phyloP scores from a whole-genome alignment of 495 filamentous ascomycete genomes.

The Friedmanniomyces endolithicus region DNA sequence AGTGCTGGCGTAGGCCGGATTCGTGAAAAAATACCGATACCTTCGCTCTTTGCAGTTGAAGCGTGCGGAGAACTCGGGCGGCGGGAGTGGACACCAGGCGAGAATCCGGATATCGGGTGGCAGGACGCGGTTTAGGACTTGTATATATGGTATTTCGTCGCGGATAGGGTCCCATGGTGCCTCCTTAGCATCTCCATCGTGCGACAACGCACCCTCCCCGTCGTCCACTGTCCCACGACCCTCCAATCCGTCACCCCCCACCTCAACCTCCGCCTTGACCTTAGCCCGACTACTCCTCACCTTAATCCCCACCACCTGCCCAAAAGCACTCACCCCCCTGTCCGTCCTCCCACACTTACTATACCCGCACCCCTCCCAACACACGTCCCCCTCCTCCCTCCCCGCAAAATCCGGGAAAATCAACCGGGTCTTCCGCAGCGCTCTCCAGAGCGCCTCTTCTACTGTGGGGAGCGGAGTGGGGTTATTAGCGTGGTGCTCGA shows the following conservation, averaged over 20 bases:
- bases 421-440: slow-evolving; percentile 62
- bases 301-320: slow-evolving; percentile 75
- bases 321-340: slow-evolving; percentile 87
- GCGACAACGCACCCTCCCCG: not conserved
- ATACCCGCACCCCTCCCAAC: slow-evolving; percentile 75
- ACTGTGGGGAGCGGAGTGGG: slow-evolving; percentile 61
- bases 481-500: slow-evolving; percentile 63
- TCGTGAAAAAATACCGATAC: slow-evolving; percentile 95
- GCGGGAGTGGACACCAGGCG: slow-evolving; percentile 81
- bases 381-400: slow-evolving; percentile 33
- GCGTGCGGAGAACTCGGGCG: slow-evolving; percentile 72
- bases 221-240: not conserved
- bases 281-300: slow-evolving; percentile 64
- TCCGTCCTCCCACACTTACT: slow-evolving; percentile 92
- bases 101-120: slow-evolving; percentile 80
- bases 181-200: slow-evolving; percentile 17
- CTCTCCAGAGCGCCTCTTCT: slow-evolving; percentile 87
- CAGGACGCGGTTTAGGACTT: slow-evolving; percentile 71
- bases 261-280: slow-evolving; percentile 13
- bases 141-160: slow-evolving; percentile 74
- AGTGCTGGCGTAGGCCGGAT: slow-evolving; percentile 64
- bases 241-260: slow-evolving; percentile 18
- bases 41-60: slow-evolving; percentile 81
- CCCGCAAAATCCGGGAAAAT: slow-evolving; percentile 51
- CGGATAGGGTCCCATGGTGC: slow-evolving; percentile 53